phyloP scores from a whole-genome alignment of 441 rosid species.

The Adansonia madagascariensis region DNA sequence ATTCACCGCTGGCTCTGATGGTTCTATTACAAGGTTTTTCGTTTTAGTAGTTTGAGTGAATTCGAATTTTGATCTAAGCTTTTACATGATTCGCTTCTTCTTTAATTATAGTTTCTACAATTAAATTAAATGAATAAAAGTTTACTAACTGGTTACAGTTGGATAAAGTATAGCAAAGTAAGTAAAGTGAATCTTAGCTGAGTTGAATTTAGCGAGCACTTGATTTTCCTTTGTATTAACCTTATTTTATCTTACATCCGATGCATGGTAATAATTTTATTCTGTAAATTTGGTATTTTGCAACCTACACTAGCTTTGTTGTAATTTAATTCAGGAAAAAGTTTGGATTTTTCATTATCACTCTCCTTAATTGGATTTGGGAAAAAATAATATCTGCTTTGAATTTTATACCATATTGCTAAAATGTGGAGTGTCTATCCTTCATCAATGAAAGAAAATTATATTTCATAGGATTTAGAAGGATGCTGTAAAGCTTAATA shows the following conservation, averaged over 20 bases:
- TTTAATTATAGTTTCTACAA: neutral
- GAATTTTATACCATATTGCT: slow-evolving; percentile 3
- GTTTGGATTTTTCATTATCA: neutral
- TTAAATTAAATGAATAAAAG: neutral
- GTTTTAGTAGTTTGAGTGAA: neutral
- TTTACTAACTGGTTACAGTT: neutral
- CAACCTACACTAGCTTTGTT: neutral
- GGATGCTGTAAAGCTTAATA: too few species aligned
- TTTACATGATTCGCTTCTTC: neutral
- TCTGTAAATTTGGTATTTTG: neutral
- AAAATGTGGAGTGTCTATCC: neutral
- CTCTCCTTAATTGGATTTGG: neutral
- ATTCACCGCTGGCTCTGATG: slow-evolving; percentile 63
- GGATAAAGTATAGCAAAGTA: neutral
- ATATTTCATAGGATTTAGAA: neutral
- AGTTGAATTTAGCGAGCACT: slow-evolving; percentile 1
- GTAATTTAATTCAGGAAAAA: neutral
- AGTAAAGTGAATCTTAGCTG: neutral
- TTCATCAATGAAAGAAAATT: neutral
- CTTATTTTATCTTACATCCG: neutral
- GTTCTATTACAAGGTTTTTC: slow-evolving; percentile 66
- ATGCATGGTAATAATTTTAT: neutral
- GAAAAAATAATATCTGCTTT: neutral
- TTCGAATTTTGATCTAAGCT: neutral
- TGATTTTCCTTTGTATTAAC: neutral